Base-by-base conservation (phyloP, 345 rosid species). In the Populus deltoides region DNA sequence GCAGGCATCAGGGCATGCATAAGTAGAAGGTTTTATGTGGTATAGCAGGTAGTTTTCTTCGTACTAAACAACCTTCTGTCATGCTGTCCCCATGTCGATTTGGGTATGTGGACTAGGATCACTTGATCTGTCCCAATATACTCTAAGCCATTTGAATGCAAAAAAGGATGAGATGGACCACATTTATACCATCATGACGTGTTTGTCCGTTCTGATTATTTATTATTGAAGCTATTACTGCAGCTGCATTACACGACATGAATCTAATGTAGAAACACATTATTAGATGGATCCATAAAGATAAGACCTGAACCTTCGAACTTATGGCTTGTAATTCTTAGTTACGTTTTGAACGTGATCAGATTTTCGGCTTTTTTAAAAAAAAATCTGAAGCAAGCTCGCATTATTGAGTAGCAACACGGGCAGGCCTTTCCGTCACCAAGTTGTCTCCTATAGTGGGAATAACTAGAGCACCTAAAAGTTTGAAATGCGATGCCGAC, bases 61-160 rank as follows among this genome's bases (percentile, higher is more conserved):
- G 70, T 20, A 75, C 38, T 79, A 8, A 80, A 77, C 83, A 80
- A 71, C 78, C 80, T 36, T 73, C 75, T 71, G 83, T 80, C 85
- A 73, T 35, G 79, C 68, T 80, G 84, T 77, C 83, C 77, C 79
- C 77, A 76, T 77, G 55, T 17, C 73, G 73, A 39, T 8, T 18
- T 77, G 69, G 67, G 63, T 68, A 8, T 77, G 90, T 87, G 97
- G 93, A 83, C 86, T 81, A 85, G 77, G 85, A 86, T 81, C 78
- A 70, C 82, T 76, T 72, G 78, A 84, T 78, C 85, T 78, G 66
- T 79, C 82, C 81, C 77, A 66, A 77, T 61, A 82, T 82, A 77
- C 68, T 27, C 73, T 77, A 68, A 55, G 20, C 80, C 79, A 71
- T 66, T 73, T 67, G 69, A 83, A 74, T 70, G 55, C 68, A 77